Evolutionary conservation across 148 eudicot species (phyloP).

Genomic region (Pharnaceum exiguum): DNA sequence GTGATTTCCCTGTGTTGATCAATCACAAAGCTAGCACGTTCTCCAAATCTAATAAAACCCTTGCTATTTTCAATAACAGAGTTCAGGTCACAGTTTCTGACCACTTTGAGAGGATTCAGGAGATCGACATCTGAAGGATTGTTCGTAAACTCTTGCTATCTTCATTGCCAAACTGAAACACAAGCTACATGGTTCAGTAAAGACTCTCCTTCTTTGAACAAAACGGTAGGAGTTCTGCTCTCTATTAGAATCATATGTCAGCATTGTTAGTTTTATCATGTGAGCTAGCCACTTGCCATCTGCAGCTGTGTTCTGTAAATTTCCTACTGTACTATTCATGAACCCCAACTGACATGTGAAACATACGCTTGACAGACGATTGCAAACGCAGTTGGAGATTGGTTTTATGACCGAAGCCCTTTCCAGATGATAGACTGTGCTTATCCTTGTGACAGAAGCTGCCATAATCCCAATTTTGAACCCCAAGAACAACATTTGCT

Average conservation of each 20-base stretch:
- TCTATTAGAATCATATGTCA: no score
- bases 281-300: neutral
- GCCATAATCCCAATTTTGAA: constrained; percentile 62
- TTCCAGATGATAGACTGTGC: constrained; percentile 85
- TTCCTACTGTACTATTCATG: neutral
- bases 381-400: constrained; percentile 80
- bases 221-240: constrained; percentile 37
- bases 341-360: neutral
- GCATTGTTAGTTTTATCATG: neutral
- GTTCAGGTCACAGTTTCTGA: constrained; percentile 49
- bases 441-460: constrained; percentile 80
- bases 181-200: constrained; percentile 71
- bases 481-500: constrained; percentile 37
- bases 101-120: constrained; percentile 37
- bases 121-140: constrained; percentile 50
- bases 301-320: neutral
- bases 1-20: neutral
- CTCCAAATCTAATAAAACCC: neutral
- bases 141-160: constrained; percentile 73
- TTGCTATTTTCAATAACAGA: constrained; percentile 26
- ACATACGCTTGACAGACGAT: constrained; percentile 49
- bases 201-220: constrained; percentile 47
- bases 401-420: constrained; percentile 64
- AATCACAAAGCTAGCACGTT: neutral
- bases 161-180: constrained; percentile 77